Base-by-base conservation (phyloP, 805 yeast species). In the Wickerhamiella brachini region DNA sequence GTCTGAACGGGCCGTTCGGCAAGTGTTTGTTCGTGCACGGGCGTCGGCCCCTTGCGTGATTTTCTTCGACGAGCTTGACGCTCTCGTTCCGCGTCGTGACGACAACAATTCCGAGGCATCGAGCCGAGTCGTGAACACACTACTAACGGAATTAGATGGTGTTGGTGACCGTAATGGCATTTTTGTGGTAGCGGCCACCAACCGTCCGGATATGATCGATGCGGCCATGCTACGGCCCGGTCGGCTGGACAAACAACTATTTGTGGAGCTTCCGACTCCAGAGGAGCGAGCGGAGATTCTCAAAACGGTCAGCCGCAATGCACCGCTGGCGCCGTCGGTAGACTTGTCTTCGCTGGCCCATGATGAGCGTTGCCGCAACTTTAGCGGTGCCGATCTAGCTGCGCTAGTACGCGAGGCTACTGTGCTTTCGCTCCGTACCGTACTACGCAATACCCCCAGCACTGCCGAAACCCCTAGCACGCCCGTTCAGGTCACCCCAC, bases 201-300 rank as follows among this genome's bases (percentile, higher is more conserved):
- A 90, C 61, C 77, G 98, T 64, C 97, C 97, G 0, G 98, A 90
- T 65, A 90, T 90, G 86, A 93, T 90, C 57, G 98, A 90, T 67
- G 88, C 95, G 3, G 98, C 98, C 0, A 93, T 90, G 97, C 69
- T 93, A 45, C 78, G 98, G 64, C 97, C 97, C 0, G 98, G 97
- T 5, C 78, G 98, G 66, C 73, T 90, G 60, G 97, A 93, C 63
- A 93, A 90, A 67, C 86, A 95, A 2, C 70, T 90, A 45, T 90
- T 82, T 66, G 90, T 90, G 24, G 97, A 90, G 64, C 73, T 90
- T 49, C 98, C 98, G 3, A 77, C 78, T 6, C 77, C 79, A 0
- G 73, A 70, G 2, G 98, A 93, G 65, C 74, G 96, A 55, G 68
- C 75, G 2, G 97, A 89, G 56, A 93, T 90, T 53, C 71, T 90